Percentiles rank a stretch among this genome's conserved stretches.
phyloP scores from a whole-genome alignment of 176 grass and related monocot species.

The Oryza nivara region DNA sequence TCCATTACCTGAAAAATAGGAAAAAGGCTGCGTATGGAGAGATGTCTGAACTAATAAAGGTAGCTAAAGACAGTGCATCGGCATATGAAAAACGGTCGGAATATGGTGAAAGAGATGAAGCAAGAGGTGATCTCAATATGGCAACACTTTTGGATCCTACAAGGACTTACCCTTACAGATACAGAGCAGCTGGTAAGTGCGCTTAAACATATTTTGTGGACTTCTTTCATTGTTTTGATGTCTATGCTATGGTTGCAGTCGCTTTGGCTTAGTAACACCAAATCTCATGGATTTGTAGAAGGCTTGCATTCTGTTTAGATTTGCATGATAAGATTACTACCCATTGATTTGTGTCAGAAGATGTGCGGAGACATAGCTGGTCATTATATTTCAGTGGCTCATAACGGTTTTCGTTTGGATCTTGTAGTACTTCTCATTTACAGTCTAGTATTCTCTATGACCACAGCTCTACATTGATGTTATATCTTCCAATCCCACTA shows the following conservation, averaged over 20 bases:
- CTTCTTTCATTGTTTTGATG: neutral
- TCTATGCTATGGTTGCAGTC: neutral
- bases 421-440: neutral
- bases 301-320: slow-evolving; percentile 6
- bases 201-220: neutral
- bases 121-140: slow-evolving; percentile 79
- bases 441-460: neutral
- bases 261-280: neutral
- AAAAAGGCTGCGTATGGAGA: slow-evolving; percentile 84
- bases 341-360: neutral
- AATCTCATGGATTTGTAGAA: neutral
- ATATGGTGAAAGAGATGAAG: slow-evolving; percentile 80
- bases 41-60: slow-evolving; percentile 86
- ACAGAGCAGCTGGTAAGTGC: slow-evolving; percentile 84
- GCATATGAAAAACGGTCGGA: slow-evolving; percentile 95
- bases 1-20: slow-evolving; percentile 78
- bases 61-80: slow-evolving; percentile 76
- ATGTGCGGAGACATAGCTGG: neutral
- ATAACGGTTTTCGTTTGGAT: neutral
- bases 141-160: slow-evolving; percentile 74
- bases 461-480: neutral
- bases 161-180: slow-evolving; percentile 97
- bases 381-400: neutral
- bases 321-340: neutral
- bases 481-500: neutral